Evolutionary conservation across 108 stramenopile species (phyloP).

Genomic region (Stephanodiscus minutulus): DNA sequence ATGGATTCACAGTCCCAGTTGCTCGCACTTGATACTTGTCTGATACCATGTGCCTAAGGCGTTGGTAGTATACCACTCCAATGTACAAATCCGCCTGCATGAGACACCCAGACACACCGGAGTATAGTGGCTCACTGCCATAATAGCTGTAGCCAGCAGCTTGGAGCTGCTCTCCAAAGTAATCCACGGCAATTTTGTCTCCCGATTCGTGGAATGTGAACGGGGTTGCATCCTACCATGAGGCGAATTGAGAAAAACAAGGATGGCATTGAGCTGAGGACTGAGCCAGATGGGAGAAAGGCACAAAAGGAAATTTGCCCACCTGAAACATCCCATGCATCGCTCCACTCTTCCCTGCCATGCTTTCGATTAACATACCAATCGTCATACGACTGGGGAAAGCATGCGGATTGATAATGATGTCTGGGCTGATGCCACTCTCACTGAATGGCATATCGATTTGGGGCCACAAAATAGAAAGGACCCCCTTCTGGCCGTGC

Average conservation of each 20-base stretch:
- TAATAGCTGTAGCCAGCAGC: conserved; percentile 98
- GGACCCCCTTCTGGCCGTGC: conserved; percentile 99
- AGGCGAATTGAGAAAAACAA: not conserved
- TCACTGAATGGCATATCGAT: conserved; percentile 99
- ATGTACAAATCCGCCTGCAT: conserved; percentile 99
- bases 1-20: conserved; percentile 92
- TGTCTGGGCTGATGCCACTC: conserved; percentile 95
- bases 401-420: conserved; percentile 98
- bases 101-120: conserved; percentile 94
- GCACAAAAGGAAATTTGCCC: conserved; percentile 1
- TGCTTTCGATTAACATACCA: conserved; percentile 99
- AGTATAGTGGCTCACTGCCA: conserved; percentile 98
- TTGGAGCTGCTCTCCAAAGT: conserved; percentile 98
- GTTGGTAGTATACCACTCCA: conserved; percentile 98
- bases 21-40: conserved; percentile 99
- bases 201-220: conserved; percentile 96
- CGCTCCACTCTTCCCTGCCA: conserved; percentile 99
- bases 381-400: conserved; percentile 99
- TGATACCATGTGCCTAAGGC: conserved; percentile 99
- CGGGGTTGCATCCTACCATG: conserved; percentile 95
- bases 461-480: conserved; percentile 98
- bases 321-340: conserved; percentile 91
- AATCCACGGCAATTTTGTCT: conserved; percentile 93
- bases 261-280: conserved; percentile 6
- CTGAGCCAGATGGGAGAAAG: not conserved